phyloP scores from a whole-genome alignment of 1,139 yeast species.

The Yarrowia galli region DNA sequence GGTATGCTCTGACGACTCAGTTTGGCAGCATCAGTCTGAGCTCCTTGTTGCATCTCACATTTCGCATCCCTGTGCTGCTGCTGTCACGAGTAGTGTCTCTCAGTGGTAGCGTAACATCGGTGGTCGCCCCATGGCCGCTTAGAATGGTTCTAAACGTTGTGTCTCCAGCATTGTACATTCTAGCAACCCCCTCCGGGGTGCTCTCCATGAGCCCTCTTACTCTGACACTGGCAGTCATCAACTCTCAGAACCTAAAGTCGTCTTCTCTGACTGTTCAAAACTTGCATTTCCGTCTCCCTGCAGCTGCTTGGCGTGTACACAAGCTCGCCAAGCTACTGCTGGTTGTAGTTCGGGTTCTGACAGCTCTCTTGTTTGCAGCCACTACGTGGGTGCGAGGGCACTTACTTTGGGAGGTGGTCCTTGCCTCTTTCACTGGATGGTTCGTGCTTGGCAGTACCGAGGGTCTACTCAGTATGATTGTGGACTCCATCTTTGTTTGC shows the following conservation, averaged over 20 bases:
- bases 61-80: constrained; percentile 52
- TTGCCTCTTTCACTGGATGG: constrained; percentile 55
- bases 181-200: constrained; percentile 47
- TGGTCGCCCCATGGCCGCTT: constrained; percentile 25
- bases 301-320: constrained; percentile 49
- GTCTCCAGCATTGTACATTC: constrained; percentile 43
- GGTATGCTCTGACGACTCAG: constrained; percentile 49
- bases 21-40: constrained; percentile 54
- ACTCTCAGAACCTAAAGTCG: constrained; percentile 48
- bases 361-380: constrained; percentile 52
- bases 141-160: constrained; percentile 43
- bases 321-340: constrained; percentile 52
- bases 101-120: background rate
- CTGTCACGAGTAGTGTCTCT: constrained; percentile 48
- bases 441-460: constrained; percentile 56
- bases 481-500: constrained; percentile 53
- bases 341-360: constrained; percentile 52
- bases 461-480: constrained; percentile 53
- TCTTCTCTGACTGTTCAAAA: constrained; percentile 49
- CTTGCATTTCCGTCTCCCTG: constrained; percentile 42
- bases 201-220: constrained; percentile 52
- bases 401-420: constrained; percentile 50
- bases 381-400: constrained; percentile 53
- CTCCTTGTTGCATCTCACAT: constrained; percentile 49
- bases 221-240: constrained; percentile 52